Evolutionary conservation across 2,329 filamentous ascomycete genomes (phyloP), one percentile per base, ranked within the genome.

Genomic region (Macrophomina pseudophaseolina): DNA sequence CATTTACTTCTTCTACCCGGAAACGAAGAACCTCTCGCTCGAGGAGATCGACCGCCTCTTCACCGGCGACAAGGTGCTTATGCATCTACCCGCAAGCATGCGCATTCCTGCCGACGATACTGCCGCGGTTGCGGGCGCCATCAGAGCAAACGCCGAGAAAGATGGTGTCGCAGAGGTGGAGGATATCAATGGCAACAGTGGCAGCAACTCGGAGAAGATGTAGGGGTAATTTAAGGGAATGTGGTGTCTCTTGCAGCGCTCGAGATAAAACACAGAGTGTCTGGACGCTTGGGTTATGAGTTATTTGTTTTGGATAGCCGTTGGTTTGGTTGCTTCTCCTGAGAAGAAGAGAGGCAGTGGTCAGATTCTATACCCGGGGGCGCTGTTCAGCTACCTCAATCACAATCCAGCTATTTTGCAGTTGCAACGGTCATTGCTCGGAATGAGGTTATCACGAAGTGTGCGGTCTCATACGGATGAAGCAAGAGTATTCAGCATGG

Each of bases 31-130:
- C 48, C 73, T 84, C 8, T 77, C 74, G 1, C 77, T 86, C 0
- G 84, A 86, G 69, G 83, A 86, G 67, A 84, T 86, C 40, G 84
- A 86, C 69, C 75, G 79, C 30, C 77, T 85, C 70, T 85, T 85
- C 66, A 78, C 78, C 70, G 78, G 70, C 64, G 16, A 69, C 51
- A 66, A 64, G 60, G 67, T 68, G 65, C 54, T 65, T 54, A 64
- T 51, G 42, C 69, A 64, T 63, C 56, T 67, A 44, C 66, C 67
- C 32, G 67, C 66, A 6, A 67, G 70, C 66, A 66, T 70, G 67
- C 53, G 52, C 30, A 64, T 63, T 11, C 49, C 66, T 53, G 67
- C 68, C 35, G 66, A 65, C 23, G 65, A 59, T 12, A 51, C 44
- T 7, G 62, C 30, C 12, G 54, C 40, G 5, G 18, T 53, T 11